phyloP scores from a whole-genome alignment of 108 stramenopile genomes.

The Stephanodiscus minutulus region DNA sequence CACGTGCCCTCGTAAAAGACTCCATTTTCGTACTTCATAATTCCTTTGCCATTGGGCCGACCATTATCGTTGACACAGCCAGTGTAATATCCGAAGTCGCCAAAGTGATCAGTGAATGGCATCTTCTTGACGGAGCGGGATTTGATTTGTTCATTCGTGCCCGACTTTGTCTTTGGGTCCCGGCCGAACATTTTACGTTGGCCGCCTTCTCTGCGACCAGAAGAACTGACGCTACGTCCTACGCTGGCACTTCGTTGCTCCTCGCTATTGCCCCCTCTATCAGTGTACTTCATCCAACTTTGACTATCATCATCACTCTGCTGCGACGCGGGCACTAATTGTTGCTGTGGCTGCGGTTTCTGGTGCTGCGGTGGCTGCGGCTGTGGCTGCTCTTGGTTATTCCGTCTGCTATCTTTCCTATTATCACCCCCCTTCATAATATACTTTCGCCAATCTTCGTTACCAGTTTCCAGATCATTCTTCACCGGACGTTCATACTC shows the following conservation, averaged over 20 bases:
- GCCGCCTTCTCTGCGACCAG: background rate
- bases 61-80: slow-evolving; percentile 16
- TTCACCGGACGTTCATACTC: background rate
- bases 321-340: background rate
- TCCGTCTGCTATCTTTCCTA: background rate
- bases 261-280: background rate
- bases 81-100: slow-evolving; percentile 9
- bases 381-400: background rate
- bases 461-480: background rate
- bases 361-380: background rate
- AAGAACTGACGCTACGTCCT: background rate
- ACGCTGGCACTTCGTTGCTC: background rate
- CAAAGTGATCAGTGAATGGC: slow-evolving; percentile 40
- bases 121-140: slow-evolving; percentile 25
- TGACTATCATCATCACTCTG: background rate
- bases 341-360: background rate
- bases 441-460: slow-evolving; percentile 1
- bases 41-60: slow-evolving; percentile 10
- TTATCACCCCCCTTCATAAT: background rate
- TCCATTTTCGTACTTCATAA: slow-evolving; percentile 26
- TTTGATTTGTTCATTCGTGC: slow-evolving; percentile 8
- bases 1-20: slow-evolving; percentile 19
- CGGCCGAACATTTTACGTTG: background rate
- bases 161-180: background rate
- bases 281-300: background rate